A percentile compares a stretch with the other conserved stretches of the same genome.
phyloP scores from a whole-genome alignment of 1,284 basidiomycete genomes.

The Sporisorium sorghi region DNA sequence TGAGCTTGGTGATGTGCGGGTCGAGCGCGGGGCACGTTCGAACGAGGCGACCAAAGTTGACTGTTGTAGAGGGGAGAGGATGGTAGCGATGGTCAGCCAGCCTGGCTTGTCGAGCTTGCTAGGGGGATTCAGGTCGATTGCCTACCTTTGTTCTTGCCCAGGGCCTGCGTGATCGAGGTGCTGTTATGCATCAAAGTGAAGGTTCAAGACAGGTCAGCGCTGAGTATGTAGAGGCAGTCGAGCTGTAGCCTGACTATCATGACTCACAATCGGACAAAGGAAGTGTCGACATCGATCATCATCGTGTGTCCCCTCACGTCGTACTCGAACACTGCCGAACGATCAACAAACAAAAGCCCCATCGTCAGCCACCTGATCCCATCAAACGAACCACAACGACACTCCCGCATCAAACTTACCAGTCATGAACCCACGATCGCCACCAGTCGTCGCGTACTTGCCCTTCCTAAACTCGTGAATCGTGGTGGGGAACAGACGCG shows the following conservation, averaged over 20 bases:
- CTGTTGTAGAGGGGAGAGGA: slow-evolving; percentile 1
- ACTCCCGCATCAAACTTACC: slow-evolving; percentile 23
- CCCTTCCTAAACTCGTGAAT: slow-evolving; percentile 41
- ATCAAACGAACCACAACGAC: not conserved
- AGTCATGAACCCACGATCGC: slow-evolving; percentile 45
- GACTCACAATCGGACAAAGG: slow-evolving; percentile 50
- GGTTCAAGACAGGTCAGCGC: not conserved
- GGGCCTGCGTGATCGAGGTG: slow-evolving; percentile 54
- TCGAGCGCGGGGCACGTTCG: slow-evolving; percentile 42
- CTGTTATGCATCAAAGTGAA: slow-evolving; percentile 5
- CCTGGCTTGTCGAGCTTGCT: not conserved
- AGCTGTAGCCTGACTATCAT: not conserved
- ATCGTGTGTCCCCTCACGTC: slow-evolving; percentile 44
- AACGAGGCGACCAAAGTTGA: slow-evolving; percentile 46
- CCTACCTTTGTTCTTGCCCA: slow-evolving; percentile 52
- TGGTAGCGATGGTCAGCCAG: not conserved
- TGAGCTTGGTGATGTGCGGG: slow-evolving; percentile 51
- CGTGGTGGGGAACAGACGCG: slow-evolving; percentile 27
- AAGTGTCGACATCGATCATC: slow-evolving; percentile 57
- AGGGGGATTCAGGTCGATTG: too few relatives aligned
- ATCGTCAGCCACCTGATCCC: not conserved
- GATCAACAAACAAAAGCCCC: not conserved
- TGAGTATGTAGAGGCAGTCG: not conserved
- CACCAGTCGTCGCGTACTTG: slow-evolving; percentile 48
- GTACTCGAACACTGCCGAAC: slow-evolving; percentile 50